phyloP scores from a whole-genome alignment of 805 yeast genomes.

The Hanseniaspora vineae region DNA sequence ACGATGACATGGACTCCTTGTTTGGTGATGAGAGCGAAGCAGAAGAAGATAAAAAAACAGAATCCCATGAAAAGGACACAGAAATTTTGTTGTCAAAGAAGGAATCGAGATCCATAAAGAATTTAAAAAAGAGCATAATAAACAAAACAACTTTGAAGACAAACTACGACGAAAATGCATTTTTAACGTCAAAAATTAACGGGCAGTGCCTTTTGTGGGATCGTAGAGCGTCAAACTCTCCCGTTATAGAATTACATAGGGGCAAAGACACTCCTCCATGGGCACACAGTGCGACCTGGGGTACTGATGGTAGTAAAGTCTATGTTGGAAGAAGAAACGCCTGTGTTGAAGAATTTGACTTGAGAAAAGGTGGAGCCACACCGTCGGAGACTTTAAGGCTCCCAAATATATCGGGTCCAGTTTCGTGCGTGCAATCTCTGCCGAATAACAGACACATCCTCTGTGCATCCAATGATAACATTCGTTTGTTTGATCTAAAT shows the following conservation, averaged over 20 bases:
- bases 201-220: conserved; percentile 83
- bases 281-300: conserved; percentile 88
- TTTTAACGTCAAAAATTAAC: conserved; percentile 71
- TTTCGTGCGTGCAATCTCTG: conserved; percentile 63
- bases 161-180: conserved; percentile 35
- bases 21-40: conserved; percentile 51
- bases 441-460: conserved; percentile 70
- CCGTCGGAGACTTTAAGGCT: conserved; percentile 52
- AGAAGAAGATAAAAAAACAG: conserved; percentile 23
- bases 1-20: conserved; percentile 39
- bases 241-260: conserved; percentile 36
- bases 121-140: neutral
- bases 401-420: conserved; percentile 86
- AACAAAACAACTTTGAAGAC: conserved; percentile 15
- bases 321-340: conserved; percentile 87
- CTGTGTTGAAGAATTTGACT: conserved; percentile 61
- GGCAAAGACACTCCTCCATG: conserved; percentile 77
- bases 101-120: neutral
- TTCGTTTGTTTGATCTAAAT: conserved; percentile 69
- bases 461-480: conserved; percentile 85
- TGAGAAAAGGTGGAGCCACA: conserved; percentile 41
- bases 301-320: conserved; percentile 62
- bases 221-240: conserved; percentile 31
- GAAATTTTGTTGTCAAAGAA: neutral
- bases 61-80: conserved; percentile 1